These are phyloP conservation scores for Dicorynia guianensis DNA, from an alignment of 306 rosid species.

Conservation along the genomic window DNA sequence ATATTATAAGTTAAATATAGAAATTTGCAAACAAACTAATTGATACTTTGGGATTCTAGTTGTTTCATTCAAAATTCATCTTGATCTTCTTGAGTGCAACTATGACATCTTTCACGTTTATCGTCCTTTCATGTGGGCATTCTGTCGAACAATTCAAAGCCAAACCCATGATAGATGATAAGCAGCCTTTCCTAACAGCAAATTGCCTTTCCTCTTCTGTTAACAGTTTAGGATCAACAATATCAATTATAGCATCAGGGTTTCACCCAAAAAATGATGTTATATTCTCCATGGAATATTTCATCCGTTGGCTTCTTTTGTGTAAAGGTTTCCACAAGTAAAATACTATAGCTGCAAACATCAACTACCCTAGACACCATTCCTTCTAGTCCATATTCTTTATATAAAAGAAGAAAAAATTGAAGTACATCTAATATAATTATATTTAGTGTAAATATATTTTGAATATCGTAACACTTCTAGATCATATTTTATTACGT, in stretches of 20 bases:
- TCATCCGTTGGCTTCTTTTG: slow-evolving; percentile 21
- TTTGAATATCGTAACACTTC: background rate
- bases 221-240: slow-evolving; percentile 3
- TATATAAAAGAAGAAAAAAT: background rate
- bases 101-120: background rate
- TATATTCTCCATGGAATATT: slow-evolving; percentile 30
- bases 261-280: slow-evolving; percentile 25
- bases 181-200: background rate
- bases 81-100: slow-evolving; percentile 1
- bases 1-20: no score
- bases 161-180: background rate
- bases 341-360: slow-evolving; percentile 30
- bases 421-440: background rate
- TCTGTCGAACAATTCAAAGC: slow-evolving; percentile 19
- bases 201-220: background rate
- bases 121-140: background rate
- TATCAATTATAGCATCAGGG: slow-evolving; percentile 1
- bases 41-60: background rate
- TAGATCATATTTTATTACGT: background rate
- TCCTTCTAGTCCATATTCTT: slow-evolving; percentile 24
- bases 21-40: no score
- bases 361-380: background rate
- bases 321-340: slow-evolving; percentile 35
- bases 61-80: background rate
- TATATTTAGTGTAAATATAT: background rate